Evolutionary conservation across 805 yeast genomes (phyloP).

Genomic region (Starmerella tilneyi): DNA sequence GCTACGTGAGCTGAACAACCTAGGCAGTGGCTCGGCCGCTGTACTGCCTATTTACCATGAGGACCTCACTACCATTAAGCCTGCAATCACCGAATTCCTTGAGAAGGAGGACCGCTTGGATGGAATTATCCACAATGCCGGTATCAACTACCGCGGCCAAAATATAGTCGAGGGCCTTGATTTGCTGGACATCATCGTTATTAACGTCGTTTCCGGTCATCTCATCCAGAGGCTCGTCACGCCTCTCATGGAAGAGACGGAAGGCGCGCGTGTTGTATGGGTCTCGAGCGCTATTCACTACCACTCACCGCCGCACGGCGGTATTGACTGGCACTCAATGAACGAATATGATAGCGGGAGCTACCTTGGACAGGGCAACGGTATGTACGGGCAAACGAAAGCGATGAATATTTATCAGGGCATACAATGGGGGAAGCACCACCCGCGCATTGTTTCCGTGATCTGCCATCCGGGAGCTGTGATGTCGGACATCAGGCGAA

Average conservation of each 20-base stretch:
- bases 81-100: slow-evolving; percentile 31
- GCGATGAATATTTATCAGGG: slow-evolving; percentile 37
- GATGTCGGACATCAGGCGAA: slow-evolving; percentile 34
- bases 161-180: slow-evolving; percentile 12
- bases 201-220: slow-evolving; percentile 40
- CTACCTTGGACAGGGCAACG: slow-evolving; percentile 20
- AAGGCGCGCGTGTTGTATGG: slow-evolving; percentile 37
- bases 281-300: slow-evolving; percentile 37
- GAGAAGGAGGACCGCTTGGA: slow-evolving; percentile 29
- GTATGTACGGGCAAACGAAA: slow-evolving; percentile 39
- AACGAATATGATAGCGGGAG: slow-evolving; percentile 24
- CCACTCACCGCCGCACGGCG: slow-evolving; percentile 30
- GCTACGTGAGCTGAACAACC: slow-evolving; percentile 25
- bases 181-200: slow-evolving; percentile 34
- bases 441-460: slow-evolving; percentile 31
- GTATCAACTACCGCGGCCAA: slow-evolving; percentile 23
- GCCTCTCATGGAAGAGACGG: slow-evolving; percentile 34
- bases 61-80: slow-evolving; percentile 37
- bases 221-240: slow-evolving; percentile 32
- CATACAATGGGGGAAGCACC: slow-evolving; percentile 31
- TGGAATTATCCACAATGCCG: slow-evolving; percentile 35
- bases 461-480: slow-evolving; percentile 38
- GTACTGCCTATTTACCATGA: slow-evolving; percentile 24
- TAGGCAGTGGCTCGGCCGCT: slow-evolving; percentile 13
- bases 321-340: slow-evolving; percentile 35